A percentile compares a stretch with the other conserved stretches of the same genome.
Evolutionary conservation across 441 rosid species (phyloP).

Genomic region (Gossypium schwendimanii): DNA sequence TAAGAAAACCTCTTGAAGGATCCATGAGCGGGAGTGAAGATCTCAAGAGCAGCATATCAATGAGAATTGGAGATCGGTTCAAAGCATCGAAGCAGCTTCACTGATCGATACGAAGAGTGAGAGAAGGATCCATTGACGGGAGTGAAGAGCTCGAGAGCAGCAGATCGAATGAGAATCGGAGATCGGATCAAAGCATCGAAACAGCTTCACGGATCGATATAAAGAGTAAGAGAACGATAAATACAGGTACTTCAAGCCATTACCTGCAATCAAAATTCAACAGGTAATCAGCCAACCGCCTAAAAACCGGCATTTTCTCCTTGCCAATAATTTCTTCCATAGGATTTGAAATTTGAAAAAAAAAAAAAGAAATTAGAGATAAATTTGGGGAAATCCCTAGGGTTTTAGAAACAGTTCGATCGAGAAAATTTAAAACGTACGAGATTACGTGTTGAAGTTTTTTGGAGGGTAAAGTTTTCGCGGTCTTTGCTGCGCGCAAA

Average conservation of each 20-base stretch:
- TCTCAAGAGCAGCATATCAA: slow-evolving; percentile 77
- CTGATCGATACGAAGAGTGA: slow-evolving; percentile 38
- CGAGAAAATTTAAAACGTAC: not conserved
- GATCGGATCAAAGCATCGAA: slow-evolving; percentile 54
- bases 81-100: slow-evolving; percentile 41
- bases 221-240: slow-evolving; percentile 32
- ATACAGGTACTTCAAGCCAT: slow-evolving; percentile 43
- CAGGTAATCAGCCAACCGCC: not conserved
- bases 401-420: not conserved
- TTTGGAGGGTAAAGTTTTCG: not conserved
- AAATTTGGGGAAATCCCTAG: not conserved
- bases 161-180: slow-evolving; percentile 81
- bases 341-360: not conserved
- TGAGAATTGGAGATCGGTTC: slow-evolving; percentile 79
- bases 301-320: not conserved
- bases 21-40: slow-evolving; percentile 52
- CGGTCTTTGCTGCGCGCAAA: not conserved
- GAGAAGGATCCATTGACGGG: slow-evolving; percentile 11
- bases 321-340: not conserved
- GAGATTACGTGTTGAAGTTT: not conserved
- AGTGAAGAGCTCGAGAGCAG: slow-evolving; percentile 61
- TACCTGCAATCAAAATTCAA: slow-evolving; percentile 31
- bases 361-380: not conserved
- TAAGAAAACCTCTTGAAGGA: slow-evolving; percentile 55
- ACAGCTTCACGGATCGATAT: slow-evolving; percentile 52